Base-by-base conservation (phyloP, 768 basidiomycete genomes). In the Boletellus ananas region DNA sequence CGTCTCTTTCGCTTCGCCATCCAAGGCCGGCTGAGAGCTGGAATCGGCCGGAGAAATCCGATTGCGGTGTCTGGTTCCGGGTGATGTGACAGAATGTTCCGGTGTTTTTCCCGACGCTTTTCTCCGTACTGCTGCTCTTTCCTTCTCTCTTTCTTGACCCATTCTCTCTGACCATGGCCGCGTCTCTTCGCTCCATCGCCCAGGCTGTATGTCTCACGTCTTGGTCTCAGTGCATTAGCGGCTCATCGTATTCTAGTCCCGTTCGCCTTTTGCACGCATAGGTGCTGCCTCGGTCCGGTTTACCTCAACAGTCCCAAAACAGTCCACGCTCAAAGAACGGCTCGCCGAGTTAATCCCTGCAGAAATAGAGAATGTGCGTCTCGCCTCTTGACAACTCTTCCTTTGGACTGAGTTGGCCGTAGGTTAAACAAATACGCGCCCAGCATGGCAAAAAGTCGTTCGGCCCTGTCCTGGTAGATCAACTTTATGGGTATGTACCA, bases 371-470 rank as follows among this genome's bases (percentile, higher is more conserved):
- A 76, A 61, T 65, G 74, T 52, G 39, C 31, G n/a, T 17, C 33
- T 39, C 18, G 18, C 44, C 10, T 17, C 1, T 34, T 34, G 12
- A 18, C 20, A 6, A 12, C 31, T 43, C 34, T 34, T 43, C 13
- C 33, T 27, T 43, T 21, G 6, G 23, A 43, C 57, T 60, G 43
- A 59, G 6, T 43, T 37, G 1, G 23, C 23, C 27, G 11, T 59
- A 90, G 88, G 89, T 91, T 55, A 90, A 93, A 69, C 80, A 82
- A 50, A 82, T 87, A 65, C 87, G 90, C 63, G 81, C 83, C 50
- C 82, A 81, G 64, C 87, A 97, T 71, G 95, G 95, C 57, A 85
- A 87, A 75, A 95, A 96, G 76, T 68, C 88, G 13, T 94, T 98
- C 62, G 94, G 95, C 34, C 89, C 90, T 45, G 91, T 95, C 58